Base-by-base conservation (phyloP, 164 flowering plant species). In the Tetrastigma voinierianum region DNA sequence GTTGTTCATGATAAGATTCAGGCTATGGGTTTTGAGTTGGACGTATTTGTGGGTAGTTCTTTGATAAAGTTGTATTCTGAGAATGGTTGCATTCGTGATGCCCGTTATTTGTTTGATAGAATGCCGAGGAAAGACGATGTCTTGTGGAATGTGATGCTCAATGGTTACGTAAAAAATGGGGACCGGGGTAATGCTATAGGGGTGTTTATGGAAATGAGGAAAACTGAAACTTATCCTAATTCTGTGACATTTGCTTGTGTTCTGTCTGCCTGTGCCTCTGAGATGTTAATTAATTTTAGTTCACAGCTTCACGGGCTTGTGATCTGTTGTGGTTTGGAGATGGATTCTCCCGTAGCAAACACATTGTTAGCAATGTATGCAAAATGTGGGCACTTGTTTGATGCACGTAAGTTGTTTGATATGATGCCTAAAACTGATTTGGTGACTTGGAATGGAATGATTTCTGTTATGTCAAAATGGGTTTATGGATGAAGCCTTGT, bases 81-180 rank as follows among this genome's bases (percentile, higher is more conserved):
- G 17, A 80, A 83, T 66, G 87, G 77, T 46, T 72, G 69, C 57
- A 57, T 87, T 3, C 76, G 59, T 2, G 81, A 78, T 65, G 97
- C 97, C 9, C 75, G 83, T 17, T 6, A 13, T 1, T 32, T 91
- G 88, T 91, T 94, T 74, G 89, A 85, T 70, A 78, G 69, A 78
- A 77, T 94, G 76, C 67, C 74, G 63, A 48, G 69, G 10, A 86
- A 70, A 71, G 97, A 91, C 77, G 21, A 76, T 64, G 95, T 90
- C 21, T 64, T 87, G 74, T 93, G 94, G 94, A 93, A 90, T 74
- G 93, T 86, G 73, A 88, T 93, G 94, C 77, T 93, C 52, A 63
- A 83, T 78, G 89, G 89, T 32, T 86, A 83, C 77, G 77, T 73
- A 18, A 83, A 74, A 61, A 73, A 49, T 72, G 84, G 86, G 72